These are phyloP conservation scores for Elsinoe ampelina DNA, from an alignment of 2,329 filamentous ascomycete genomes.

Conservation along the genomic window DNA sequence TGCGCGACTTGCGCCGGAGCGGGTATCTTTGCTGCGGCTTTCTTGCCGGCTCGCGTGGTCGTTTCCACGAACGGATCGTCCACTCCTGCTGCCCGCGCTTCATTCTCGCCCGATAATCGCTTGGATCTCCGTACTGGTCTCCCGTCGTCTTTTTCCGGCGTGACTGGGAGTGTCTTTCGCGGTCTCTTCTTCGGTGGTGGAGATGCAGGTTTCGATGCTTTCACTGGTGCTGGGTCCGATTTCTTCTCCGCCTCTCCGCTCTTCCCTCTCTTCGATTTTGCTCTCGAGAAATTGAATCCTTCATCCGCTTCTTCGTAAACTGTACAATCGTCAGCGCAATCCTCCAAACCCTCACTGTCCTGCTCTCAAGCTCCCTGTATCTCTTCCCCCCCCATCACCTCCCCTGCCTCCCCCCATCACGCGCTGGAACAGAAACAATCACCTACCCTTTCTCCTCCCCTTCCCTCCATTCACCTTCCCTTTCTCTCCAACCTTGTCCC, in stretches of 20 bases:
- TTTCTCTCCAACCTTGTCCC: not conserved
- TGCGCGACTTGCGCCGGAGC: slow-evolving; percentile 14
- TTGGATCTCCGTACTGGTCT: slow-evolving; percentile 35
- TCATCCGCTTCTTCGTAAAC: slow-evolving; percentile 40
- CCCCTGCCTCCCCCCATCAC: too few relatives aligned
- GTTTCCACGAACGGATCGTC: slow-evolving; percentile 22
- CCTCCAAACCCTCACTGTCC: too few relatives aligned
- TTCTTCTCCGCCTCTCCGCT: slow-evolving; percentile 20
- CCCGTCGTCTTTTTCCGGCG: slow-evolving; percentile 24
- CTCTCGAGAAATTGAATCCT: slow-evolving; percentile 40
- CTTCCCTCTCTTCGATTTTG: slow-evolving; percentile 26
- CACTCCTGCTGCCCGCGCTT: slow-evolving; percentile 11
- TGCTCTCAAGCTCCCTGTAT: too few relatives aligned
- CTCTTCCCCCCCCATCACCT: too few relatives aligned
- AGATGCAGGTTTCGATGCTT: slow-evolving; percentile 19
- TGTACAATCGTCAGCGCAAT: slow-evolving; percentile 12
- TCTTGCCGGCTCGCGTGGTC: slow-evolving; percentile 19
- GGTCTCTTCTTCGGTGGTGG: slow-evolving; percentile 25
- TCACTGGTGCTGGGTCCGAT: slow-evolving; percentile 18
- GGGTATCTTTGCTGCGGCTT: slow-evolving; percentile 15
- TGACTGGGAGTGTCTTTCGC: slow-evolving; percentile 27
- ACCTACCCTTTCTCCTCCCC: not conserved
- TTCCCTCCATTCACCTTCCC: not conserved
- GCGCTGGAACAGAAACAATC: too few relatives aligned
- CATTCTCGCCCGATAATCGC: slow-evolving; percentile 37